Base-by-base conservation (phyloP, 768 basidiomycete species). In the Tephrocybe sp. region DNA sequence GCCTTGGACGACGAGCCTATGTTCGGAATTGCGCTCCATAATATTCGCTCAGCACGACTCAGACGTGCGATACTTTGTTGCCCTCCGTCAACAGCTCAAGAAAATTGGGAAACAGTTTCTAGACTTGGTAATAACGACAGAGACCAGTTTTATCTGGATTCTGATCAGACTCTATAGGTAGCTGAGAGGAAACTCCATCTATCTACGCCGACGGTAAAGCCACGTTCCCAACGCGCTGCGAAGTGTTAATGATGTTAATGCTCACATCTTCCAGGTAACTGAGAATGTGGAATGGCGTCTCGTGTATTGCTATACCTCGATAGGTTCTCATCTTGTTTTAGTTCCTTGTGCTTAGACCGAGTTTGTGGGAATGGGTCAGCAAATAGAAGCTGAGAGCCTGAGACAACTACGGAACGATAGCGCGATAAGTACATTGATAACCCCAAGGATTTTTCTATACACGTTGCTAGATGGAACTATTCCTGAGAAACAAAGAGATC, bases 1-100 rank as follows among this genome's bases (percentile, higher is more conserved):
- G 14, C 79, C 80, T 2, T 85, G 84, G 79, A 77, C 81, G 1
- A 60, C 66, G 15, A 74, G 67, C 24, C 64, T 88, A 28, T 63
- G 62, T 45, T 62, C 64, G 6, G 67, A 71, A 38, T 57, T 88
- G 54, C 65, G 58, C 48, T 56, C 55, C 3, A 42, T 79, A 21
- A 39, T 63, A 10, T 53, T 51, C 17, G 41, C 49, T 18, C 59
- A 60, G 10, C 37, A 41, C 23, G 32, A 50, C 7, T 28, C 47
- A 28, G 36, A 48, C 24, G 57, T 55, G 7, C 46, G 54, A 24
- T 75, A 76, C 40, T 51, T 51, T 10, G 30, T 51, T 11, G 25
- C 65, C 23, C 63, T 79, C 51, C 65, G 59, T 54, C 59, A 56
- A 23, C 68, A 67, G 52, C 54, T 79, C 15, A 56, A 45, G 30